Evolutionary conservation across 768 basidiomycete genomes (phyloP).

Genomic region (Pholiota conissans): DNA sequence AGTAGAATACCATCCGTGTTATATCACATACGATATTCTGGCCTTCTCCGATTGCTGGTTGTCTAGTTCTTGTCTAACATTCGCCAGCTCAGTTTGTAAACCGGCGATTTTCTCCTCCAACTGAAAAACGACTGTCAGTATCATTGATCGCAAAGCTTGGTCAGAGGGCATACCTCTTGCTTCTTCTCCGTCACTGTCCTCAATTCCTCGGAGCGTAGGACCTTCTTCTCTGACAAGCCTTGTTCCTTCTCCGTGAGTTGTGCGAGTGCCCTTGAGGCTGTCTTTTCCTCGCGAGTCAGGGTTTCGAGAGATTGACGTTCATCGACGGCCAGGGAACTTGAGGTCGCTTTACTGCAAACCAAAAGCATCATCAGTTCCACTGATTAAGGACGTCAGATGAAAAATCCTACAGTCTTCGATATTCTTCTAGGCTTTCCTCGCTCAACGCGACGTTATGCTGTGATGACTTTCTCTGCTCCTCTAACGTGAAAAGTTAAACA

Average conservation of each 20-base stretch:
- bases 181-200: slow-evolving; percentile 48
- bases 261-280: slow-evolving; percentile 57
- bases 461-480: slow-evolving; percentile 72
- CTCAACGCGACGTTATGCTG: slow-evolving; percentile 76
- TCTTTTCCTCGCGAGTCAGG: slow-evolving; percentile 82
- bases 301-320: slow-evolving; percentile 87
- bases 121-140: slow-evolving; percentile 29
- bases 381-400: not conserved
- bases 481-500: slow-evolving; percentile 33
- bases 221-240: slow-evolving; percentile 57
- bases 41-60: slow-evolving; percentile 83
- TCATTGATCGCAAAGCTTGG: not conserved
- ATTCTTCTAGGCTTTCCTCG: slow-evolving; percentile 85
- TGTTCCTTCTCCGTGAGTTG: slow-evolving; percentile 72
- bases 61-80: slow-evolving; percentile 75
- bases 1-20: not conserved
- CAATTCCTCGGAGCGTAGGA: slow-evolving; percentile 56
- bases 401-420: slow-evolving; percentile 68
- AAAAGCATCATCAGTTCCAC: not conserved
- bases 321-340: slow-evolving; percentile 77
- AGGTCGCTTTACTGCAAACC: slow-evolving; percentile 65
- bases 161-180: slow-evolving; percentile 47
- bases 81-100: slow-evolving; percentile 61
- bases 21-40: slow-evolving; percentile 59
- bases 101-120: slow-evolving; percentile 60